Percentiles rank a stretch among this genome's conserved stretches.
These are phyloP conservation scores for Vigna angularis DNA, from an alignment of 306 rosid genomes.

Conservation along the genomic window DNA sequence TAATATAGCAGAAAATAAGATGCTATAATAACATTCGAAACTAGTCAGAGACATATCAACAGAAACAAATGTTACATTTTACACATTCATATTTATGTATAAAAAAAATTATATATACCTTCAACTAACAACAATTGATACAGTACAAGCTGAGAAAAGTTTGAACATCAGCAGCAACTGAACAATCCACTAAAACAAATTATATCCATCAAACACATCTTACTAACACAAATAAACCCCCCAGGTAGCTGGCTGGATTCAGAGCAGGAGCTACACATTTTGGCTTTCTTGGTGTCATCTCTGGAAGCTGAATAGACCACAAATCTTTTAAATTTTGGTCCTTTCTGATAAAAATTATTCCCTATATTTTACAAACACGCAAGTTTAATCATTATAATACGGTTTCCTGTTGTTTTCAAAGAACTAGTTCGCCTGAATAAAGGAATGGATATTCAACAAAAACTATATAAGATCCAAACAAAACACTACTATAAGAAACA, in stretches of 20 bases:
- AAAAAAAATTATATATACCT: slow-evolving; percentile 3
- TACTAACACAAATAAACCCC: slow-evolving; percentile 38
- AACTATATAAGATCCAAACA: not conserved
- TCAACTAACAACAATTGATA: slow-evolving; percentile 34
- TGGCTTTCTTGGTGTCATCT: slow-evolving; percentile 47
- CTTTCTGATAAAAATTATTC: not conserved
- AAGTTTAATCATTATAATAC: slow-evolving; percentile 7
- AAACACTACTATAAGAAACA: not conserved
- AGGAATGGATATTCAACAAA: slow-evolving; percentile 6
- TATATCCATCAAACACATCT: slow-evolving; percentile 29
- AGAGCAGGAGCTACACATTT: slow-evolving; percentile 31
- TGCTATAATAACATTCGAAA: slow-evolving; percentile 1
- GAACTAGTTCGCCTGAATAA: not conserved
- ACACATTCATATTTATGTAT: not conserved
- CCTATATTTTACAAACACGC: slow-evolving; percentile 3
- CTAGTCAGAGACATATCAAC: not conserved
- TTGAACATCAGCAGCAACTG: slow-evolving; percentile 31
- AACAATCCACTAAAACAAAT: slow-evolving; percentile 39
- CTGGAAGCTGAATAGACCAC: slow-evolving; percentile 43
- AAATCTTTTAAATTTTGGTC: slow-evolving; percentile 28
- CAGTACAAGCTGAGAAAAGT: slow-evolving; percentile 38
- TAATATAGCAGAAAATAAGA: not conserved
- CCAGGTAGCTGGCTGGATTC: slow-evolving; percentile 42
- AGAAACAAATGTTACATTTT: slow-evolving; percentile 6
- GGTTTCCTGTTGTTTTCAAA: not conserved